These are phyloP conservation scores for Capronia americana DNA, from an alignment of 2,329 filamentous ascomycete genomes.

Conservation along the genomic window DNA sequence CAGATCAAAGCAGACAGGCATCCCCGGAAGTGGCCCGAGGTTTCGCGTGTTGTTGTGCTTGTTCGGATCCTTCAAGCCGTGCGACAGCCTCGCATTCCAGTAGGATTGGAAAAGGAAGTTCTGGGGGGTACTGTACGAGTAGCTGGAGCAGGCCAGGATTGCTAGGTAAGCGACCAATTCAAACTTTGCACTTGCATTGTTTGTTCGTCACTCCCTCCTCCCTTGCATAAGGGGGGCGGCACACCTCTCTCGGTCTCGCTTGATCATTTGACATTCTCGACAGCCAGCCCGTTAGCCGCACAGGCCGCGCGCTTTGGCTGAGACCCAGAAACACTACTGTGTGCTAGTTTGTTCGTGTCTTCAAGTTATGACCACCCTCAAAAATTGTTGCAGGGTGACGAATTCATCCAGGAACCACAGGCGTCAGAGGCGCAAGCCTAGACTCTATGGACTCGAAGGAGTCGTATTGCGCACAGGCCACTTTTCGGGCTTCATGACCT, in stretches of 20 bases:
- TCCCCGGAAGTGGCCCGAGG: neutral
- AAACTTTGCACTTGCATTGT: neutral
- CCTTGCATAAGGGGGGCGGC: neutral
- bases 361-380: neutral
- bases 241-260: neutral
- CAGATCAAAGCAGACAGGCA: neutral
- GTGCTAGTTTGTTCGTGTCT: neutral
- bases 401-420: neutral
- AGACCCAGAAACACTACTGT: neutral
- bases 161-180: neutral
- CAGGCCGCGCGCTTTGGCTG: neutral
- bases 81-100: neutral
- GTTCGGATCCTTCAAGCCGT: neutral
- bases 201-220: neutral
- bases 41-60: neutral
- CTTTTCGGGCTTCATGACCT: slow-evolving; percentile 4
- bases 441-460: neutral
- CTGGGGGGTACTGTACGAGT: neutral
- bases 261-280: slow-evolving; percentile 1
- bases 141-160: neutral
- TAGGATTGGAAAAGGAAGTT: neutral
- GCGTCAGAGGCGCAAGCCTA: neutral
- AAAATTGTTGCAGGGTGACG: neutral
- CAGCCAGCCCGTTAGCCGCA: neutral
- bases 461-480: neutral